A percentile compares a stretch with the other conserved stretches of the same genome.
Evolutionary conservation across 495 filamentous ascomycete species (phyloP).

Genomic region (Hypoxylon rickii): DNA sequence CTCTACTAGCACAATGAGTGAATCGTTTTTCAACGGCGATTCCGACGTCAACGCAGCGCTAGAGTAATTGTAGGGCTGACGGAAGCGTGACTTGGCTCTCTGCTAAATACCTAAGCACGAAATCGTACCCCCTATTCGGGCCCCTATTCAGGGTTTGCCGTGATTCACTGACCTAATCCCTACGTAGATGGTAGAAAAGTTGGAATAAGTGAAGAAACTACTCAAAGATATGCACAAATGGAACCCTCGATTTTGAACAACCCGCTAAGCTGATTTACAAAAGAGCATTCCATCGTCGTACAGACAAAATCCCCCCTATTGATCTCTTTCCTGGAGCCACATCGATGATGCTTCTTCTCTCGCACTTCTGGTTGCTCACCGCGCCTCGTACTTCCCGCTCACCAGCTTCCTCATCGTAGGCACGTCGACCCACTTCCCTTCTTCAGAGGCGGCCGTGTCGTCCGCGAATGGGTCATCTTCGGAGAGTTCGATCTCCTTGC

Average conservation of each 20-base stretch:
- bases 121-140: too few relatives aligned
- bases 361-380: constrained; percentile 34
- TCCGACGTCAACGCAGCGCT: too few relatives aligned
- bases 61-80: too few relatives aligned
- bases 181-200: neutral
- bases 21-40: too few relatives aligned
- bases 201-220: neutral
- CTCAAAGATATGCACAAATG: constrained; percentile 26
- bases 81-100: too few relatives aligned
- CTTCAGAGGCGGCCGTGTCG: constrained; percentile 46
- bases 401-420: constrained; percentile 71
- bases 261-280: constrained; percentile 35
- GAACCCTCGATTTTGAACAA: constrained; percentile 31
- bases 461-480: constrained; percentile 49
- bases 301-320: constrained; percentile 22
- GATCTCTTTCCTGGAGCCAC: constrained; percentile 4
- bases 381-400: constrained; percentile 76
- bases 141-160: too few relatives aligned
- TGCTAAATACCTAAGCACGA: too few relatives aligned
- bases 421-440: constrained; percentile 72
- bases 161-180: too few relatives aligned
- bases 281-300: constrained; percentile 34
- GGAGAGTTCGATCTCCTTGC: constrained; percentile 37
- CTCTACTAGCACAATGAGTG: too few relatives aligned
- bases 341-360: neutral